Base-by-base conservation (phyloP, 1,284 basidiomycete genomes). In the Sphaerobolus stellatus region DNA sequence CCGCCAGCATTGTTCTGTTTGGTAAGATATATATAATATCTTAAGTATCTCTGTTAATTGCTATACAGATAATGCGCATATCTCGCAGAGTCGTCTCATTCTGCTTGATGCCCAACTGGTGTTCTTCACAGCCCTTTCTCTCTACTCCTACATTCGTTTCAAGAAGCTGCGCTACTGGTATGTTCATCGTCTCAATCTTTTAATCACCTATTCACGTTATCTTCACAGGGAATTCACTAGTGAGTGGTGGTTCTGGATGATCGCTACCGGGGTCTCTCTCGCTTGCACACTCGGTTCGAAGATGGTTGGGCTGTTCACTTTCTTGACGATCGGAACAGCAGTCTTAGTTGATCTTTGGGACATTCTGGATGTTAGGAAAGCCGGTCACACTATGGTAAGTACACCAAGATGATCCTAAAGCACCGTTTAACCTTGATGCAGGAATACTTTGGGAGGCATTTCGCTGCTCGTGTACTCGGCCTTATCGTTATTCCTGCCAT, bases 211-310 rank as follows among this genome's bases (percentile, higher is more conserved):
- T 57, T 66, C 14, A 66, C 34, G 18, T 22, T 28, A 45, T n/a
- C 25, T 13, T 2, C 61, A 7, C 25, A 92, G 92, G 64, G 90
- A 93, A 66, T 98, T 95, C 69, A 80, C 90, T 0, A 74, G 78
- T 0, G 81, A 86, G 59, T 99, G 97, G 97, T 99, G 95, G 94
- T 80, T 81, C 45, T 99, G 97, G 97, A 79, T 99, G 43, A 69
- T 90, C 34, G 80, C 89, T 1, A 98, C 97, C 1, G 97, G 97
- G 31, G 79, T 90, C 47, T 93, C 90, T 68, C 91, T 99, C 79
- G 94, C 94, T 29, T 90, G 94, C 68, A 94, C 95, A 2, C 91
- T 98, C 79, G 94, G 92, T 18, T 97, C 96, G 70, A 99, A 99
- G 75, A 96, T 99, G 76, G 98, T 98, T 63, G 97, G 97, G 48